Base-by-base conservation (phyloP, 208 protist species). In the Leishmania major region DNA sequence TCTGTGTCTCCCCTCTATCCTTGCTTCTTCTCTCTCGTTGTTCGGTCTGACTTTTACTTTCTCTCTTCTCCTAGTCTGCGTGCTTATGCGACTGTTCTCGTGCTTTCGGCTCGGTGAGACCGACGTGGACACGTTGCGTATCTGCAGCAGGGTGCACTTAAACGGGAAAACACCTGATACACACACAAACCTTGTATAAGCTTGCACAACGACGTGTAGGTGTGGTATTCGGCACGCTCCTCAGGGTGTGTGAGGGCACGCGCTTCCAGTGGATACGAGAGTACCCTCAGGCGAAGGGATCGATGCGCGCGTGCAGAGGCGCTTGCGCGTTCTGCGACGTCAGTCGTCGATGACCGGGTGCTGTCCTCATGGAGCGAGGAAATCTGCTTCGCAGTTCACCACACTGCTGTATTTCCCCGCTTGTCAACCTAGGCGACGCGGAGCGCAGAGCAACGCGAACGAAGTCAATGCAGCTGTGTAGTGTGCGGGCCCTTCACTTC, bases 101-200 rank as follows among this genome's bases (percentile, higher is more conserved):
- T 45, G 31, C 37, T 8, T 40, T 43, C 31, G 25, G n/a, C 31
- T 45, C 37, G 8, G 37, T 71, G 37, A 43, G 37, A 47, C 66
- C 0, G 37, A 28, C 66, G 19, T 7, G 40, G 40, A 47, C 13
- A 25, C 2, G 15, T 71, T 71, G 31, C 19, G 37, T 45, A 43
- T 71, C 66, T 43, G 3, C 66, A 43, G 66, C 11, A 71, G 31
- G 31, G 66, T 71, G 37, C 66, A 71, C 66, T n/a, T 71, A 71
- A 71, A n/a, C 13, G 0, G 3, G 49, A 43, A 43, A 43, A 35
- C 1, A 10, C 1, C 10, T n/a, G 17, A 71, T 19, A 28, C 25
- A 62, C 28, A n/a, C 6, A 25, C 25, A n/a, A 25, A 3, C 53
- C 17, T 57, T 25, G 5, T 57, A 25, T 13, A 57, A 1, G 19